Percentiles rank a stretch among this genome's conserved stretches.
Conservation (phyloP, 176 grass and related monocot genomes). For the Zea luxurians region DNA sequence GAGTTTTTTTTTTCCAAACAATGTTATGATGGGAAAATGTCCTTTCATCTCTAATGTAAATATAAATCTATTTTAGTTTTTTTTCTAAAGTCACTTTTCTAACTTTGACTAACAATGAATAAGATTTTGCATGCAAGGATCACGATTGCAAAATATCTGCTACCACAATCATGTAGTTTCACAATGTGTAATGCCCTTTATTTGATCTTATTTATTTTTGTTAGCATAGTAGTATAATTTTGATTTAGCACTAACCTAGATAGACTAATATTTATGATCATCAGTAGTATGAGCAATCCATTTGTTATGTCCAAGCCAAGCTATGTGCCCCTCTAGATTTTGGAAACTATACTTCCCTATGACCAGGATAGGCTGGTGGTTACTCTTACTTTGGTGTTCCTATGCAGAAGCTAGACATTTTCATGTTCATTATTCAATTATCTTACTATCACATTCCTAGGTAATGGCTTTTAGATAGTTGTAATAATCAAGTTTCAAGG, state of each 20-base stretch:
- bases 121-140: too few species aligned
- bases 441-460: neutral
- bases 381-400: neutral
- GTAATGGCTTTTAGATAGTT: neutral
- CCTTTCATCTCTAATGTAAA: neutral
- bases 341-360: neutral
- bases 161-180: too few species aligned
- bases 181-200: too few species aligned
- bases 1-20: neutral
- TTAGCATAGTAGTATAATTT: too few species aligned
- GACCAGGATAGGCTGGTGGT: neutral
- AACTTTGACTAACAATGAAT: neutral
- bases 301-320: neutral
- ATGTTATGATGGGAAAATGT: neutral
- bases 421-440: neutral
- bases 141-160: neutral
- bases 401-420: neutral
- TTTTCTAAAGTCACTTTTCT: neutral
- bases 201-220: too few species aligned
- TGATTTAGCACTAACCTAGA: too few species aligned
- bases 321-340: neutral
- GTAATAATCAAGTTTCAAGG: neutral
- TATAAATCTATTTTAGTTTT: neutral
- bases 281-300: neutral
- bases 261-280: neutral